phyloP scores from a whole-genome alignment of 495 filamentous ascomycete species.

The Bacidia rubella region DNA sequence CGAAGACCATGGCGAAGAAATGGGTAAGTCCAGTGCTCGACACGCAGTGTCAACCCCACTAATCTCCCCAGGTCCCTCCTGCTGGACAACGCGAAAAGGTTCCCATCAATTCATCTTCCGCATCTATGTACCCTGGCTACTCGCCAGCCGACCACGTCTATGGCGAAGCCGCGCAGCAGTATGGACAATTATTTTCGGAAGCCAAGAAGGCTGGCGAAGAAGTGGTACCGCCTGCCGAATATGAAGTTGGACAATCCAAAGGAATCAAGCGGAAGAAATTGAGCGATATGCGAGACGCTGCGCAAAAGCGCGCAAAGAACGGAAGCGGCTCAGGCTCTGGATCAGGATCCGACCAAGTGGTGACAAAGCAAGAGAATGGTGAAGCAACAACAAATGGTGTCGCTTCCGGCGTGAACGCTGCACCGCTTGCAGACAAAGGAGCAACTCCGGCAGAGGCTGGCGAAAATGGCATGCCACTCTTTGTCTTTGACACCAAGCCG shows the following conservation, averaged over 20 bases:
- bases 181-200: constrained; percentile 12
- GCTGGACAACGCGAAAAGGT: constrained; percentile 16
- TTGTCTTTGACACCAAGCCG: constrained; percentile 19
- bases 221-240: constrained; percentile 12
- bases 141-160: constrained; percentile 19
- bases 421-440: neutral
- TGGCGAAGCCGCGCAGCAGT: constrained; percentile 20
- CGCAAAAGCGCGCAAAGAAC: constrained; percentile 1
- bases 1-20: constrained; percentile 12
- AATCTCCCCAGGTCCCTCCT: constrained; percentile 13
- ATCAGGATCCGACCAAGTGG: neutral
- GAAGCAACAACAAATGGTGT: constrained; percentile 1
- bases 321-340: constrained; percentile 11
- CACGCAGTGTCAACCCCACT: neutral
- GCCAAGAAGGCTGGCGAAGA: constrained; percentile 16
- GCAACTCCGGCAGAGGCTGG: neutral
- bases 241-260: constrained; percentile 19
- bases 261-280: constrained; percentile 11
- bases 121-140: constrained; percentile 23
- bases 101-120: constrained; percentile 21
- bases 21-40: constrained; percentile 16
- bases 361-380: neutral
- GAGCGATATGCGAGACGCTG: constrained; percentile 3
- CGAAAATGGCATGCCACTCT: constrained; percentile 11
- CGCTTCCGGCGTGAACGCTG: neutral